Conservation (phyloP, 2,329 filamentous ascomycete genomes). For the Penicillium sp. region DNA sequence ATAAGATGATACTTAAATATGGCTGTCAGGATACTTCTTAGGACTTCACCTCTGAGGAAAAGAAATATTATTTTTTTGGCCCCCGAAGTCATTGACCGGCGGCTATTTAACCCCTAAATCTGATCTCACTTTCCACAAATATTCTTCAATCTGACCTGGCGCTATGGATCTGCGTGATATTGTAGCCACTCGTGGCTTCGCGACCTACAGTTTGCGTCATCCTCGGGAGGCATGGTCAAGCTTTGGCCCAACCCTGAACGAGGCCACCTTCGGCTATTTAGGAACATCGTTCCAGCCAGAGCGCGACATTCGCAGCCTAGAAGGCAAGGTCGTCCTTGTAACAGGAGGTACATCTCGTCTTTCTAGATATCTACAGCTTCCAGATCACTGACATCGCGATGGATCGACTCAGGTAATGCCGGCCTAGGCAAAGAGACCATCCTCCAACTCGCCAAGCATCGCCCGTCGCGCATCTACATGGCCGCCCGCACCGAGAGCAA, state of each 20-base stretch:
- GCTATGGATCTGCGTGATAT: constrained; percentile 19
- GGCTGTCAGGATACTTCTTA: too few species aligned
- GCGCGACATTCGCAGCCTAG: constrained; percentile 46
- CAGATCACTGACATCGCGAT: neutral
- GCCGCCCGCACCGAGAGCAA: constrained; percentile 49
- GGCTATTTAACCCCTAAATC: neutral
- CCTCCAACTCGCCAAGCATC: constrained; percentile 50
- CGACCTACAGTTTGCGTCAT: constrained; percentile 24
- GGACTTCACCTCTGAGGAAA: neutral
- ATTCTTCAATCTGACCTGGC: neutral
- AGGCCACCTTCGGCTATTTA: constrained; percentile 34
- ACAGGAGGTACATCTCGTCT: constrained; percentile 46
- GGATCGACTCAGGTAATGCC: constrained; percentile 38
- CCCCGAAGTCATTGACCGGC: neutral
- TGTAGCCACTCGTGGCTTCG: constrained; percentile 15
- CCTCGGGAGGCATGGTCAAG: constrained; percentile 32
- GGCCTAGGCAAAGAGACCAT: constrained; percentile 50
- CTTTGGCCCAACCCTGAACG: constrained; percentile 36
- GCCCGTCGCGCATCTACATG: constrained; percentile 55
- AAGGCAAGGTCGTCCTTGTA: constrained; percentile 51
- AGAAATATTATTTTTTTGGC: neutral
- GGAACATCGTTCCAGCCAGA: constrained; percentile 43
- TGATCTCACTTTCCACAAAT: neutral
- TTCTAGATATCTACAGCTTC: neutral
- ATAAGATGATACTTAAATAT: neutral